Base-by-base conservation (phyloP, 768 basidiomycete genomes). In the Rickenella mellea region DNA sequence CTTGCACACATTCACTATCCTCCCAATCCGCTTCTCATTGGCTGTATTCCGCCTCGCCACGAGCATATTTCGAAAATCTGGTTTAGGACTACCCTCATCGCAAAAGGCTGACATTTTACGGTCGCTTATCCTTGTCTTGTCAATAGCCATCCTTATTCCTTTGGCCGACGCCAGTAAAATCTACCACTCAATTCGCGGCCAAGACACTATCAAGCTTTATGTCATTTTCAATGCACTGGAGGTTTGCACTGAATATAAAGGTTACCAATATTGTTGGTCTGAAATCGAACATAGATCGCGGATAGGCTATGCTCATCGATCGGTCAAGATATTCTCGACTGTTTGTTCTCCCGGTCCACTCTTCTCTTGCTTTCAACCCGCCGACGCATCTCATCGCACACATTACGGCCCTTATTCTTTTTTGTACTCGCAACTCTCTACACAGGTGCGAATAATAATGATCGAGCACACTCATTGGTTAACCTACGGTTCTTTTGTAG, bases 191-290 rank as follows among this genome's bases (percentile, higher is more conserved):
- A 97, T 99, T 42, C 80, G 96, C 17, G 94, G 93, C 0, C 96
- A 98, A 61, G 96, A 99, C 52, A 96, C 91, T 2, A 94, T 99
- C 66, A 99, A 98, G 65, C 64, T 99, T 38, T 98, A 98, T 65
- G 96, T 99, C 46, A 94, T 99, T 39, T 99, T 97, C 65, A 98
- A 97, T 60, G 93, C 92, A 9, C 71, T 99, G 6, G 96, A 99
- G 74, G 94, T 94, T 60, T 44, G 79, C 58, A 40, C 21, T 17
- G n/a, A 49, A 9, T 28, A 30, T 11, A 19, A n/a, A 3, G 8
- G 17, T 17, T 27, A 14, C 31, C 14, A 14, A 14, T 14, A 31
- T 8, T 26, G 42, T 15, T 20, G 48, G 25, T 42, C 33, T 24
- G 44, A 19, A 17, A 15, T 36, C 1, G 11, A 15, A 39, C 5